A percentile compares a stretch with the other conserved stretches of the same genome.
Evolutionary conservation across 73 alveolate genomes (phyloP).

Genomic region (Vitrella brassicaformis): DNA sequence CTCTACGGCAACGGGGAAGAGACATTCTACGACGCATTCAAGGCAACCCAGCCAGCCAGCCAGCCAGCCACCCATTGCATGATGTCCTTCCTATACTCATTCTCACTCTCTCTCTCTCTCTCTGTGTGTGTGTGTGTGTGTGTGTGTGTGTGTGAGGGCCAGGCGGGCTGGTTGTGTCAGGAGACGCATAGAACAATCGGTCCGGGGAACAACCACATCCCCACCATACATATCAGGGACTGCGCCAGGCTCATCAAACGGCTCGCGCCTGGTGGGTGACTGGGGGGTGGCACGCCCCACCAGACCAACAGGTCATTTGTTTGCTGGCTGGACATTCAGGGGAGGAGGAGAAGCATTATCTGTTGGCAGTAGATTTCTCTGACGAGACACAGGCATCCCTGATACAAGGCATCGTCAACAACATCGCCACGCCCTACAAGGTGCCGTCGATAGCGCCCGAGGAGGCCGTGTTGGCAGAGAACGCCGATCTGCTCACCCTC

Average conservation of each 20-base stretch:
- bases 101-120: no score
- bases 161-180: constrained; percentile 18
- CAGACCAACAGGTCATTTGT: no score
- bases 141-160: no score
- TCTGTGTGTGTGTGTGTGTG: no score
- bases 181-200: constrained; percentile 39
- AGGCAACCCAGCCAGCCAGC: constrained; percentile 65
- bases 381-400: constrained; percentile 21
- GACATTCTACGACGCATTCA: constrained; percentile 56
- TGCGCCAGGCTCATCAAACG: constrained; percentile 65
- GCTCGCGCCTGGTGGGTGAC: no score
- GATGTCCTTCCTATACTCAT: no score
- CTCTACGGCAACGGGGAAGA: constrained; percentile 86
- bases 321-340: no score
- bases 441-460: constrained; percentile 3
- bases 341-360: constrained; percentile 64
- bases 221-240: constrained; percentile 89
- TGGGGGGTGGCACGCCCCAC: constrained; percentile 68
- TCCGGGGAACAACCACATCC: constrained; percentile 73
- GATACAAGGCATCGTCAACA: not conserved
- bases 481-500: constrained; percentile 47
- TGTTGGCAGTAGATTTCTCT: constrained; percentile 82
- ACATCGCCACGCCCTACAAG: not conserved
- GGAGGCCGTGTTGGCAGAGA: constrained; percentile 18
- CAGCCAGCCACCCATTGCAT: constrained; percentile 38